phyloP scores from a whole-genome alignment of 1,139 yeast genomes.

The Magnusiomyces tetraspermus region DNA sequence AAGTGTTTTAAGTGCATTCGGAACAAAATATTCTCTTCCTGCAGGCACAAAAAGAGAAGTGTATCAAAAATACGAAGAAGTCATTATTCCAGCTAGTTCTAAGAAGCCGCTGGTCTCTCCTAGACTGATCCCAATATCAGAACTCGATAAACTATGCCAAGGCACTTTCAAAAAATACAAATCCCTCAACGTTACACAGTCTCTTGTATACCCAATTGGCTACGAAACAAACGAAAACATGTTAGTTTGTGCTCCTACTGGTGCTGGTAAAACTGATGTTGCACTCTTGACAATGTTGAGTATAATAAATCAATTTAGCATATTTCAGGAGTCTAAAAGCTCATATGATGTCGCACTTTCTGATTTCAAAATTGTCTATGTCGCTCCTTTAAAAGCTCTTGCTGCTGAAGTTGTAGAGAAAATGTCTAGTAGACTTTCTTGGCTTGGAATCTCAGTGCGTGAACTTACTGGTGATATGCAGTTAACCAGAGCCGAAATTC shows the following conservation, averaged over 20 bases:
- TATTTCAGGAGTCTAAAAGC: slow-evolving; percentile 39
- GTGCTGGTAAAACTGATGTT: slow-evolving; percentile 98
- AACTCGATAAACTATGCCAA: slow-evolving; percentile 67
- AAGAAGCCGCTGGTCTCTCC: slow-evolving; percentile 33
- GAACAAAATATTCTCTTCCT: slow-evolving; percentile 73
- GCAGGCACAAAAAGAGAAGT: slow-evolving; percentile 62
- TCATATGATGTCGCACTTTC: slow-evolving; percentile 61
- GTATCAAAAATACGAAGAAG: slow-evolving; percentile 63
- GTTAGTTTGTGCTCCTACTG: slow-evolving; percentile 98
- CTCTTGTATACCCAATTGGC: slow-evolving; percentile 85
- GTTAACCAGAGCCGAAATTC: slow-evolving; percentile 70
- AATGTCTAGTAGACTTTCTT: slow-evolving; percentile 62
- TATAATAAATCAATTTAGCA: slow-evolving; percentile 63
- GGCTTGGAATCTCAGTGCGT: slow-evolving; percentile 79
- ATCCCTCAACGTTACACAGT: slow-evolving; percentile 79
- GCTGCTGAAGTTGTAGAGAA: slow-evolving; percentile 97
- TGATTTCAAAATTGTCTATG: slow-evolving; percentile 84
- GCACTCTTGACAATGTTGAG: slow-evolving; percentile 79
- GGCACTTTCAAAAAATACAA: slow-evolving; percentile 78
- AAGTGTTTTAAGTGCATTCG: slow-evolving; percentile 62
- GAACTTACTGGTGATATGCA: slow-evolving; percentile 98
- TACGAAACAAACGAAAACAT: slow-evolving; percentile 89
- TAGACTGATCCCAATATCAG: slow-evolving; percentile 47
- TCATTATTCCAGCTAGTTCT: slow-evolving; percentile 68
- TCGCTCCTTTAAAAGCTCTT: slow-evolving; percentile 91